Conservation (phyloP, 2,329 filamentous ascomycete species). For the Colletotrichum neosansevieriae region DNA sequence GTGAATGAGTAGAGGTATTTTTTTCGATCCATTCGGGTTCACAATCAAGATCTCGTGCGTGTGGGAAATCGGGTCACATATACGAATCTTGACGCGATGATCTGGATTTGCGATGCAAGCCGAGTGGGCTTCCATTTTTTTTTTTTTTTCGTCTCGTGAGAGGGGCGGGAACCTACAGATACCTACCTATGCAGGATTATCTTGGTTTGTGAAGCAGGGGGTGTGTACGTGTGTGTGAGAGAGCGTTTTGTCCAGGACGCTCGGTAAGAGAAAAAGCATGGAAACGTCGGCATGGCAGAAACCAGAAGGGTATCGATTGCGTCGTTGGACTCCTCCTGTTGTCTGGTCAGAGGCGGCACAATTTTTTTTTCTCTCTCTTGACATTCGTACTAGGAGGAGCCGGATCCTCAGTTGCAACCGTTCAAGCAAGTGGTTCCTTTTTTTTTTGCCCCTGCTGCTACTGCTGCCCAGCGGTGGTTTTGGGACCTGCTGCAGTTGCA, state of each 20-base stretch:
- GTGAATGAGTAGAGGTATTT: constrained; percentile 8
- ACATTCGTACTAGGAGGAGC: too few species aligned
- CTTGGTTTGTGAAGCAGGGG: not conserved
- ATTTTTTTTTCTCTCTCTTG: not conserved
- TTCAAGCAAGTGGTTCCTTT: not conserved
- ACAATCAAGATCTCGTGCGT: too few species aligned
- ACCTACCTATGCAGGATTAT: not conserved
- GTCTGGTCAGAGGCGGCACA: not conserved
- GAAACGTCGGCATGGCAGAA: not conserved
- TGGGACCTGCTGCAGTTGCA: not conserved
- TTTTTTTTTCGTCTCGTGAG: too few species aligned
- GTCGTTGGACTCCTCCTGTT: constrained; percentile 1
- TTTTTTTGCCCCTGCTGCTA: not conserved
- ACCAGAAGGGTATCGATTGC: not conserved
- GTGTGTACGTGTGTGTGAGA: too few species aligned
- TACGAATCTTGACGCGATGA: constrained; percentile 15
- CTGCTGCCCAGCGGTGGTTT: not conserved
- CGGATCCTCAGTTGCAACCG: not conserved
- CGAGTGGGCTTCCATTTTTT: not conserved
- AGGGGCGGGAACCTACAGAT: not conserved
- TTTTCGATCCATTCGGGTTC: too few species aligned
- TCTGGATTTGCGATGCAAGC: constrained; percentile 10
- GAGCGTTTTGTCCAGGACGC: too few species aligned
- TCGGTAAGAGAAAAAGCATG: not conserved
- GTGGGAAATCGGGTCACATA: too few species aligned